A percentile compares a stretch with the other conserved stretches of the same genome.
Evolutionary conservation across 768 basidiomycete genomes (phyloP).

Genomic region (Mycena haematopus): DNA sequence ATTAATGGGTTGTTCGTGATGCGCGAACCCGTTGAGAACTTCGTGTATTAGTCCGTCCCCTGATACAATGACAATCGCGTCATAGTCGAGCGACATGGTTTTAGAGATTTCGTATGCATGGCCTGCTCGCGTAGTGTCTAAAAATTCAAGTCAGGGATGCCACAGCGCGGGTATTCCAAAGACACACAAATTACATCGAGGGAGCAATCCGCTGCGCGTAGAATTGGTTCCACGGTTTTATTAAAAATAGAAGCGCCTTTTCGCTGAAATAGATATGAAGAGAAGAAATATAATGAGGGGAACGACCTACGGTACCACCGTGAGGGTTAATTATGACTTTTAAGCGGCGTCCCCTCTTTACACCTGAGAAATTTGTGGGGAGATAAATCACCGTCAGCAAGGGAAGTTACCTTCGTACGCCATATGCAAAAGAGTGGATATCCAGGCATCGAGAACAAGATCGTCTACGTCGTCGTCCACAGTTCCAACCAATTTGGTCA

Average conservation of each 20-base stretch:
- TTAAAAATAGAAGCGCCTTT: constrained; percentile 61
- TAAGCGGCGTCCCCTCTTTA: constrained; percentile 61
- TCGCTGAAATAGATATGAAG: constrained; percentile 51
- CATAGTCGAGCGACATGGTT: constrained; percentile 62
- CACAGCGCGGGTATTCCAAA: neutral
- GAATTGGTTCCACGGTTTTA: constrained; percentile 71
- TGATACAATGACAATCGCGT: constrained; percentile 77
- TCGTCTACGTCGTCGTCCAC: constrained; percentile 44
- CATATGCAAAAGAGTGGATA: constrained; percentile 54
- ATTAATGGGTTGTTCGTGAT: constrained; percentile 60
- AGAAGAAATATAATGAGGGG: constrained; percentile 5
- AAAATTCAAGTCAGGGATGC: constrained; percentile 1
- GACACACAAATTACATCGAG: constrained; percentile 68
- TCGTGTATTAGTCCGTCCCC: constrained; percentile 89
- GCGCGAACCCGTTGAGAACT: constrained; percentile 81
- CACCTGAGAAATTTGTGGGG: constrained; percentile 31
- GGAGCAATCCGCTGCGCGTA: constrained; percentile 68
- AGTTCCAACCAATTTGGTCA: constrained; percentile 53
- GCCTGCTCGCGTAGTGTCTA: constrained; percentile 68
- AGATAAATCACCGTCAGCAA: neutral
- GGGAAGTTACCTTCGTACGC: constrained; percentile 65
- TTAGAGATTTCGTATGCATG: constrained; percentile 75
- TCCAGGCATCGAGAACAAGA: constrained; percentile 54
- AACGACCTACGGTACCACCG: constrained; percentile 70
- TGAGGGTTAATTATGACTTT: constrained; percentile 81